Base-by-base conservation (phyloP, 129 eudicot species). In the Helichrysum umbraculigerum region DNA sequence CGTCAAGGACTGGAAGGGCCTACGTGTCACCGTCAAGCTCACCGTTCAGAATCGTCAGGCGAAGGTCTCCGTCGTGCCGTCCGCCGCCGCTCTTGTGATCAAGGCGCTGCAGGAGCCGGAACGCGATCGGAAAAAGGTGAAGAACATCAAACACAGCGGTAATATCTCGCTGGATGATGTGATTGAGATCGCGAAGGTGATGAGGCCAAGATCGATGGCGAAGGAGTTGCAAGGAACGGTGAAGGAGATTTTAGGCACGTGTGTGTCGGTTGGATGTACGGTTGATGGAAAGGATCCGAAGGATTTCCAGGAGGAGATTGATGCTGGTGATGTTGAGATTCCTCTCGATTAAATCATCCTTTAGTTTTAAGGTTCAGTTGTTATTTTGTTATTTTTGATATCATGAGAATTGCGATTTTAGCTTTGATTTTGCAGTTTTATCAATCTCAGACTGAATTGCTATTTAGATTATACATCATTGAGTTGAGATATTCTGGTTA, bases 41-140 rank as follows among this genome's bases (percentile, higher is more conserved):
- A 91, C 96, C 9, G 97, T 91, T 2, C 95, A 91, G 63, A 88
- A 91, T 70, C 97, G 97, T 44, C 97, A 91, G 71, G 97, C 97
- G 3, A 91, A 88, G 75, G 97, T 91, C 28, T 76, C 96, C 34
- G 97, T 92, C 2, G 97, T 92, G 12, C 97, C 97, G 0, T 92
- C 97, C 15, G 97, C 97, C 29, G 96, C 97, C 1, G 96, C 97
- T 0, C 75, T 89, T 5, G 97, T 92, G 6, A 92, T 92, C 89
- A 92, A 92, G 75, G 97, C 97, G 4, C 63, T 92, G 0, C 89
- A 92, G 86, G 96, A 90, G 79, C 96, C 96, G 0, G 96, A 90
- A 75, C 92, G 96, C 25, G 96, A 89, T 64, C 72, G 96, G 0
- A 89, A 89, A 82, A 89, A 89, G 84, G 85, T 86, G 63, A 89